phyloP scores from a whole-genome alignment of 1,284 basidiomycete genomes.

The Sanguinoderma infundibulare region DNA sequence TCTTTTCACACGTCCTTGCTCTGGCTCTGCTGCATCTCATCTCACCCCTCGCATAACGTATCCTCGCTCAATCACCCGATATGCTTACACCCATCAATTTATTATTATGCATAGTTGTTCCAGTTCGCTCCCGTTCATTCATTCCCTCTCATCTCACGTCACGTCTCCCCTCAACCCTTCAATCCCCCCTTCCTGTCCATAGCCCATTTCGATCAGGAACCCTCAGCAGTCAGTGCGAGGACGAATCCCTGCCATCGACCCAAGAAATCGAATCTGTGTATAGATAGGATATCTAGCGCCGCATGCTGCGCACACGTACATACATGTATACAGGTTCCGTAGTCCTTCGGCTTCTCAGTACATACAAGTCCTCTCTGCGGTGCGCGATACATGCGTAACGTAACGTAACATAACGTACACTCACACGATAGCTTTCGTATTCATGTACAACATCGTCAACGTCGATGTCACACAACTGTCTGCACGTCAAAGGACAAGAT shows the following conservation, averaged over 20 bases:
- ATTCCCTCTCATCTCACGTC: background rate
- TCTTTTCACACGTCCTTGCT: background rate
- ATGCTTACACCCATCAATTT: conserved; percentile 1
- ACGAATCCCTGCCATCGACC: background rate
- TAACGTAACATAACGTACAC: too few relatives aligned
- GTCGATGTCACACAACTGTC: too few relatives aligned
- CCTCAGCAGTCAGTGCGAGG: conserved; percentile 1
- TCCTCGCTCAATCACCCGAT: background rate
- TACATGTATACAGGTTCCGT: background rate
- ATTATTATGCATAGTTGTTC: conserved; percentile 1
- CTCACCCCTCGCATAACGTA: background rate
- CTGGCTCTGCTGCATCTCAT: background rate
- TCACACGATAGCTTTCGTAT: background rate
- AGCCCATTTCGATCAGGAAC: background rate
- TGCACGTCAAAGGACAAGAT: too few relatives aligned
- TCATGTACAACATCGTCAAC: background rate
- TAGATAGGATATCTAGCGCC: background rate
- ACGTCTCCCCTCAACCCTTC: background rate
- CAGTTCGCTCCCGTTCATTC: background rate
- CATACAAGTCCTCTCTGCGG: background rate
- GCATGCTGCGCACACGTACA: too few relatives aligned
- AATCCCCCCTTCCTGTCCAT: too few relatives aligned
- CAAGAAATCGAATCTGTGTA: background rate
- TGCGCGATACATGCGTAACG: background rate
- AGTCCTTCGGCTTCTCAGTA: background rate